Conservation (phyloP, 2,329 filamentous ascomycete genomes). For the Gremmenia infestans region DNA sequence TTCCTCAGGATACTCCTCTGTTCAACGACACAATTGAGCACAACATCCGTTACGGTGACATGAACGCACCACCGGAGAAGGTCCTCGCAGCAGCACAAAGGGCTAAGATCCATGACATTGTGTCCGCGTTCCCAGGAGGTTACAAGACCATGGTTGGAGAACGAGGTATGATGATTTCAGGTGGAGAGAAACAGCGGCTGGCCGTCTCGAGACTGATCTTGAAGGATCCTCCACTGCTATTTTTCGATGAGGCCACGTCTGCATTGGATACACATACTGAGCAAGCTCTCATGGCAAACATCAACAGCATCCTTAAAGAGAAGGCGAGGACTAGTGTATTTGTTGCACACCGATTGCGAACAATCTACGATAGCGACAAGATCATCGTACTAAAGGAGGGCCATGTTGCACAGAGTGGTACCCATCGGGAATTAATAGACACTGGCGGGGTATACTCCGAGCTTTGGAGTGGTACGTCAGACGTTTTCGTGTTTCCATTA, state of each 20-base stretch:
- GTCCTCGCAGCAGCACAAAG: slow-evolving; percentile 74
- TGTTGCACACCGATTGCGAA: slow-evolving; percentile 85
- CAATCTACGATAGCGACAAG: slow-evolving; percentile 87
- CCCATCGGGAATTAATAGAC: slow-evolving; percentile 79
- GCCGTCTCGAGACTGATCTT: slow-evolving; percentile 79
- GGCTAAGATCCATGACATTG: slow-evolving; percentile 80
- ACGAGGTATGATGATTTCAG: slow-evolving; percentile 93
- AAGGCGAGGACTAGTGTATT: slow-evolving; percentile 90
- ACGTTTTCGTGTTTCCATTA: slow-evolving; percentile 7
- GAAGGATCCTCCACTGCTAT: slow-evolving; percentile 84
- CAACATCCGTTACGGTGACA: slow-evolving; percentile 88
- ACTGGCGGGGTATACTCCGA: slow-evolving; percentile 76
- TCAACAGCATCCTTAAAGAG: slow-evolving; percentile 86
- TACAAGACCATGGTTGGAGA: slow-evolving; percentile 91
- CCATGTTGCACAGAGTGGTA: slow-evolving; percentile 81
- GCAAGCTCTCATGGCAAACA: slow-evolving; percentile 83
- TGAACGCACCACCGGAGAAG: slow-evolving; percentile 67
- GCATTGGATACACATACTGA: slow-evolving; percentile 92
- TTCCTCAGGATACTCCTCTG: slow-evolving; percentile 92
- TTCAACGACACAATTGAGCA: slow-evolving; percentile 97
- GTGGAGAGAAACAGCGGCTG: slow-evolving; percentile 87
- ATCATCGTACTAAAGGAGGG: slow-evolving; percentile 89
- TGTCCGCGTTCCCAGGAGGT: slow-evolving; percentile 75
- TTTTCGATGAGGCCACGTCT: slow-evolving; percentile 93
- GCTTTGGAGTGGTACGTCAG: slow-evolving; percentile 74